Percentiles rank a stretch among this genome's conserved stretches.
Evolutionary conservation across 2,329 filamentous ascomycete species (phyloP).

Genomic region (Hypocreales sp.): DNA sequence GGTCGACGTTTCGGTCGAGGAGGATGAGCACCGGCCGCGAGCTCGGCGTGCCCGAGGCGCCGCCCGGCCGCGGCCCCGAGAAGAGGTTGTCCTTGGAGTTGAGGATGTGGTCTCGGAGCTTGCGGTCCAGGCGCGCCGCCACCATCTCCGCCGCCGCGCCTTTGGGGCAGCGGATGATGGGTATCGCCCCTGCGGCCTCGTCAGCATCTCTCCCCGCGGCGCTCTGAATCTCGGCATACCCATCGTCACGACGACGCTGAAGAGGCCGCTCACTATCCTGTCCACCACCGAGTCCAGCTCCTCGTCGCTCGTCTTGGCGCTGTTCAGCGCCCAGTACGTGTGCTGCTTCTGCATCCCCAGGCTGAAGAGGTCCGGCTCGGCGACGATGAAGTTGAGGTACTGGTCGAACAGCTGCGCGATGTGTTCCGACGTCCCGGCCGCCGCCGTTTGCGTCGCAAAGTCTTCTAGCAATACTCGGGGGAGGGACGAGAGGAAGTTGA

Average conservation of each 20-base stretch:
- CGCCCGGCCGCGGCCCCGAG: conserved; percentile 45
- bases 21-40: conserved; percentile 83
- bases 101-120: conserved; percentile 87
- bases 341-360: conserved; percentile 81
- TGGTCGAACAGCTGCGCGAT: conserved; percentile 92
- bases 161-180: conserved; percentile 88
- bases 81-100: conserved; percentile 98
- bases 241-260: conserved; percentile 97
- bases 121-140: conserved; percentile 83
- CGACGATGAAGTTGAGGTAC: conserved; percentile 93
- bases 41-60: conserved; percentile 44
- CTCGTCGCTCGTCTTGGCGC: conserved; percentile 76
- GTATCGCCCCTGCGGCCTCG: conserved; percentile 54
- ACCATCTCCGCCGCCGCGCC: conserved; percentile 90
- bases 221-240: no score
- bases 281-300: conserved; percentile 80
- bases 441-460: conserved; percentile 76
- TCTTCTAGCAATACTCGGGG: conserved; percentile 84
- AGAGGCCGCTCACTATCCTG: conserved; percentile 86
- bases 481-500: conserved; percentile 94
- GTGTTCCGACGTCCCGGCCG: conserved; percentile 71
- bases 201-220: conserved; percentile 1
- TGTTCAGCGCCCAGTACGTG: conserved; percentile 94
- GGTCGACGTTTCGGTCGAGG: conserved; percentile 85
- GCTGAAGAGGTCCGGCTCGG: conserved; percentile 89